Evolutionary conservation across 192 early-diverging fungal species (phyloP), one percentile per base, ranked within the genome.

Genomic region (Umbelopsis isabellina): DNA sequence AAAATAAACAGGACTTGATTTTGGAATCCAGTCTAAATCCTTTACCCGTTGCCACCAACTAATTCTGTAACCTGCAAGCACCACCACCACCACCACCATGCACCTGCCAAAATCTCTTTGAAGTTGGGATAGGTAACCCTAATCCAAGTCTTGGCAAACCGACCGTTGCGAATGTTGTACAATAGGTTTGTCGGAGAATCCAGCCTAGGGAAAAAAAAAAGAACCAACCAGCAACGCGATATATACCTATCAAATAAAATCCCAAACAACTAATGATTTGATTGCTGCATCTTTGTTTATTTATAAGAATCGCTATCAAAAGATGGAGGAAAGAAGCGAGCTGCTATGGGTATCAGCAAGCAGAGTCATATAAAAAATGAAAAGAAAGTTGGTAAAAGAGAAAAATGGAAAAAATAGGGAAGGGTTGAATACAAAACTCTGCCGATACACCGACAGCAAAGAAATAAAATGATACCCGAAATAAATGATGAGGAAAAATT

Each of bases 371-470:
- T 30, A 66, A 46, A 66, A 30, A 12, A 66, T 25, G 8, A 23
- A 46, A 7, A 66, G 27, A 66, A 46, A 45, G 13, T 2, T 8
- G n/a, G 51, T 27, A 18, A 51, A 51, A 51, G 20, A 72, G 69
- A 53, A 52, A 72, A 65, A 70, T 66, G 25, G 44, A 68, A 47
- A 70, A 67, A 67, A 75, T 75, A 64, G 70, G 68, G 68, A 78
- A 58, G 67, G 76, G 68, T 71, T 1, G 70, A 35, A 35, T 35
- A 35, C 25, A 61, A 61, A 30, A 61, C 55, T 35, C 55, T 61
- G 55, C 55, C 55, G 25, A 61, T 41, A 35, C 25, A 27, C 55
- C 55, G 55, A 61, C 30, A 33, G 55, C 55, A 27, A 37, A 61
- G 33, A 61, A 35, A 61, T 73, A 66, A 69, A 65, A 72, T 51